Evolutionary conservation across 148 eudicot genomes (phyloP).

Genomic region (Fagopyrum esculentum): DNA sequence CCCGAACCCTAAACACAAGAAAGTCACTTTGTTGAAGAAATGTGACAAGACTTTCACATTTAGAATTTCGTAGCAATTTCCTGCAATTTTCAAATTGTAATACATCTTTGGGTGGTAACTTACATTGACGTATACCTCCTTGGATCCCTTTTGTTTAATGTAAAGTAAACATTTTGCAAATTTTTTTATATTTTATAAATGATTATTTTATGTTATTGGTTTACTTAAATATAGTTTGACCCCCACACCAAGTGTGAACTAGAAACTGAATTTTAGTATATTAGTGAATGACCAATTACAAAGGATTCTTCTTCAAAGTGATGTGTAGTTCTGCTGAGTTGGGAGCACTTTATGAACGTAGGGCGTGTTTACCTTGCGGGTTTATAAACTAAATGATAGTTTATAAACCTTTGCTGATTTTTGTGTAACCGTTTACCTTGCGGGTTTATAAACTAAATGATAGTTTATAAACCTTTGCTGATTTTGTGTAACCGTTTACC

Average conservation of each 20-base stretch:
- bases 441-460: too few species aligned
- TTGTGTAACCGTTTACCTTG: too few species aligned
- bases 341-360: background rate
- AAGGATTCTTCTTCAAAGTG: background rate
- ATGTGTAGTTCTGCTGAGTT: background rate
- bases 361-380: too few species aligned
- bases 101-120: background rate
- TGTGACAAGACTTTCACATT: background rate
- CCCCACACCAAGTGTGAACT: background rate
- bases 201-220: background rate
- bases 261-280: background rate
- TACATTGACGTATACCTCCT: background rate
- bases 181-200: background rate
- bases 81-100: background rate
- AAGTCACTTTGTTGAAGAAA: too few species aligned
- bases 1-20: too few species aligned
- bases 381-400: too few species aligned
- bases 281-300: background rate
- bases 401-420: too few species aligned
- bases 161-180: background rate
- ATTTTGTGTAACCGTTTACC: too few species aligned
- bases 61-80: background rate
- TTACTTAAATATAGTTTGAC: background rate
- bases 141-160: too few species aligned
- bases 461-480: too few species aligned